phyloP scores from a whole-genome alignment of 306 rosid genomes.

The Citrullus amarus region DNA sequence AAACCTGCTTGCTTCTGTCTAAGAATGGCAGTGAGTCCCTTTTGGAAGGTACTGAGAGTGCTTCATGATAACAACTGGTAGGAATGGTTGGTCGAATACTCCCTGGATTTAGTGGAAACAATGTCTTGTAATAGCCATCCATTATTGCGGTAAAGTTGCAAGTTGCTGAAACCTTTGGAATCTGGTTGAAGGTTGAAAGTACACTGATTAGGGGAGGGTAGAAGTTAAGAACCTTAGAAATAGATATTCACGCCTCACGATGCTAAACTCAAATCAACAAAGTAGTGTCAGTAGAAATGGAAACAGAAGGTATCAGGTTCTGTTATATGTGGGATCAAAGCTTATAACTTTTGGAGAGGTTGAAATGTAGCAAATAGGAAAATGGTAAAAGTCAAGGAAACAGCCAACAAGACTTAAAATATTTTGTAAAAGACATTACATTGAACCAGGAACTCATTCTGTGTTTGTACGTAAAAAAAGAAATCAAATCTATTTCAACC shows the following conservation, averaged over 20 bases:
- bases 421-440: background rate
- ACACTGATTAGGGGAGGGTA: background rate
- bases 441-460: no score
- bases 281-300: background rate
- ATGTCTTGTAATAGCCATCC: constrained; percentile 81
- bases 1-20: constrained; percentile 1
- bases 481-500: no score
- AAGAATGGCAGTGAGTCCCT: constrained; percentile 34
- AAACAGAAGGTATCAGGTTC: background rate
- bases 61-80: constrained; percentile 30
- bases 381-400: background rate
- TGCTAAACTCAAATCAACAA: background rate
- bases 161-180: constrained; percentile 71
- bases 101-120: constrained; percentile 85
- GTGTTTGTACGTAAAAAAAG: no score
- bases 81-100: constrained; percentile 64
- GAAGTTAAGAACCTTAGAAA: background rate
- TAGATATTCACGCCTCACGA: background rate
- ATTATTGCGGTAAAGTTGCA: constrained; percentile 59
- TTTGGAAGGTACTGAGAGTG: constrained; percentile 40
- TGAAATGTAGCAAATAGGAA: background rate
- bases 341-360: background rate
- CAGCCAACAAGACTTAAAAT: background rate
- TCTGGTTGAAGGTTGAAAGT: constrained; percentile 23
- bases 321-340: background rate